phyloP scores from a whole-genome alignment of 306 rosid species.

The Malus fusca region DNA sequence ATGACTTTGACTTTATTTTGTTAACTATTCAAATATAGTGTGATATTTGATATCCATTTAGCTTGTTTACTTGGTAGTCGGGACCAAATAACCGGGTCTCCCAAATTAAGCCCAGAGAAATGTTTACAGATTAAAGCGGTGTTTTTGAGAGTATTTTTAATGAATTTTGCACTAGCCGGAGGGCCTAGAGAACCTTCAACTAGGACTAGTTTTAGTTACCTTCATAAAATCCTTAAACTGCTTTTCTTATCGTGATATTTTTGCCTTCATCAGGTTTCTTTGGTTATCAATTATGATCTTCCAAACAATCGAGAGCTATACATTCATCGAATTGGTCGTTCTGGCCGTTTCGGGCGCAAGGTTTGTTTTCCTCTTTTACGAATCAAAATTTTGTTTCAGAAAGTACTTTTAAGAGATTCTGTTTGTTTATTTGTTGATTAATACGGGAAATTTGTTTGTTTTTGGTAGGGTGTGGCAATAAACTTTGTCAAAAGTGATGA shows the following conservation, averaged over 20 bases:
- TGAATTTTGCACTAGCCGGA: neutral
- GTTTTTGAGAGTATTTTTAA: neutral
- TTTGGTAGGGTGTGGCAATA: conserved; percentile 92
- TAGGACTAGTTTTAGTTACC: neutral
- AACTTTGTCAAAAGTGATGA: conserved; percentile 96
- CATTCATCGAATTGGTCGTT: conserved; percentile 95
- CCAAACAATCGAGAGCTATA: conserved; percentile 97
- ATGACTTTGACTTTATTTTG: neutral
- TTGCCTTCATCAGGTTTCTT: conserved; percentile 51
- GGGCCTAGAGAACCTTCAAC: neutral
- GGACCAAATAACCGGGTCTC: neutral
- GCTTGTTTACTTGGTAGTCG: neutral
- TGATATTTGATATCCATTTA: neutral
- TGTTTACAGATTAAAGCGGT: neutral
- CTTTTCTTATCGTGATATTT: neutral
- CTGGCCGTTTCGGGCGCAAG: conserved; percentile 99
- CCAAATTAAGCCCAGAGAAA: neutral
- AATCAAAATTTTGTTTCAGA: neutral
- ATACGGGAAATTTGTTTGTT: conserved; percentile 4
- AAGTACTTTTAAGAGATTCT: neutral
- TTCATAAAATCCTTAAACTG: neutral
- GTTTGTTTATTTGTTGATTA: neutral
- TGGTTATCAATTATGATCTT: conserved; percentile 91
- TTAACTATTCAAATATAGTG: neutral
- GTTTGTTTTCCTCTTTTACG: conserved; percentile 22